Base-by-base conservation (phyloP, 164 flowering plant genomes). In the Berberis thunbergii region DNA sequence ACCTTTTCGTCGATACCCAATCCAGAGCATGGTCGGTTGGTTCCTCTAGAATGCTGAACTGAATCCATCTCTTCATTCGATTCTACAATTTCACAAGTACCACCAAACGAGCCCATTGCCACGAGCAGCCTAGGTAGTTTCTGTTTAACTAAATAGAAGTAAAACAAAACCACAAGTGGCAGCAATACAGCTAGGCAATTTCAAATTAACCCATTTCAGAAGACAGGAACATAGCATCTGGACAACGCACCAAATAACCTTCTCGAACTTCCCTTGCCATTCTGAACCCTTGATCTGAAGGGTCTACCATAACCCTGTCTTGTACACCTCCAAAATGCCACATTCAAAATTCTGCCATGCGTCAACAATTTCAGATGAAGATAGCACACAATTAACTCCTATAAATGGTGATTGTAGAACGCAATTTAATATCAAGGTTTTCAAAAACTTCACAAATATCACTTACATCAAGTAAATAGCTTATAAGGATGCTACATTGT, bases 11-110 rank as follows among this genome's bases (percentile, higher is more conserved):
- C 64, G 65, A 70, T 49, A 59, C 63, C 73, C 0, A 40, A 59
- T 49, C 67, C 76, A 62, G 71, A 61, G 53, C 61, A 65, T 4
- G 49, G 39, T 6, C 68, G 54, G 26, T 45, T 67, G 10, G 40
- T 40, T 57, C 68, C 70, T 71, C 49, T 70, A 26, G 67, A 70
- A 54, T 59, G 54, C 49, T 64, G 64, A 70, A 64, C 49, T 2
- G 57, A 53, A 64, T 73, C 75, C 26, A 57, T 8, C 41, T 80
- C 89, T 62, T 79, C 86, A 12, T 9, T 69, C 45, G 79, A 66
- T 72, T 88, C 92, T 11, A 80, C 81, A 61, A 88, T 88, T 74
- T 88, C 96, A 75, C 81, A 82, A 52, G 76, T 76, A 43, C 78
- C 71, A 13, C 71, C 41, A 6, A 59, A 26, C 1, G 77, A 56